These are phyloP conservation scores for Elsinoe arachidis DNA, from an alignment of 2,329 filamentous ascomycete genomes.

Conservation along the genomic window DNA sequence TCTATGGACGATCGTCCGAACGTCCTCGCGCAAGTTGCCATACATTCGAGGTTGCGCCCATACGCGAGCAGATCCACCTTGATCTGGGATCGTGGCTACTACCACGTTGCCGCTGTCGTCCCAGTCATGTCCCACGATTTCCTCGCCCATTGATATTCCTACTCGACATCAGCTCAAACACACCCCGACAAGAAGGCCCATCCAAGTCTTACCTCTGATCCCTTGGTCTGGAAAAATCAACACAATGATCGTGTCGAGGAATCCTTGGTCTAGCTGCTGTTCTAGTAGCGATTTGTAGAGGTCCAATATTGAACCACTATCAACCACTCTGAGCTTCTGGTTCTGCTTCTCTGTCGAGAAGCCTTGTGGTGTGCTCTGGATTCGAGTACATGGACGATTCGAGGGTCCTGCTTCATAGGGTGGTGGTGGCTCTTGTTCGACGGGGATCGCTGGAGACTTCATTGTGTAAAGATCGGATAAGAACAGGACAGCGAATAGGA, in stretches of 20 bases:
- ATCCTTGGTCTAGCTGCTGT: constrained; percentile 15
- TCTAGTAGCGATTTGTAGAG: not conserved
- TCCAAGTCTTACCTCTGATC: constrained; percentile 16
- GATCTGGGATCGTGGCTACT: constrained; percentile 23
- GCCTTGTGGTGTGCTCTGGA: no score
- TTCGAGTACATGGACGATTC: no score
- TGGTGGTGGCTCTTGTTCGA: constrained; percentile 18
- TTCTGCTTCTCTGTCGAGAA: no score
- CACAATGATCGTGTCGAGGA: constrained; percentile 23
- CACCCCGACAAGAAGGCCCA: no score
- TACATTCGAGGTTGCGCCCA: constrained; percentile 23
- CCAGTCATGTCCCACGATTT: constrained; percentile 12
- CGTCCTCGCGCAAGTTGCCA: constrained; percentile 9
- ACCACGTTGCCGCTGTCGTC: constrained; percentile 18
- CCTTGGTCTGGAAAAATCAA: constrained; percentile 27
- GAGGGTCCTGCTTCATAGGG: constrained; percentile 21
- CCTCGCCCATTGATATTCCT: constrained; percentile 10
- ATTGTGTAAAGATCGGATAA: no score
- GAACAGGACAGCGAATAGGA: not conserved
- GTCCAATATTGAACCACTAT: not conserved
- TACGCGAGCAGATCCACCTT: constrained; percentile 23
- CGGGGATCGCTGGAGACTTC: no score
- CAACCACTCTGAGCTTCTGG: no score
- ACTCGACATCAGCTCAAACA: not conserved
- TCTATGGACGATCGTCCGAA: not conserved